A percentile compares a stretch with the other conserved stretches of the same genome.
Conservation (phyloP, 345 rosid species). For the Murraya paniculata region DNA sequence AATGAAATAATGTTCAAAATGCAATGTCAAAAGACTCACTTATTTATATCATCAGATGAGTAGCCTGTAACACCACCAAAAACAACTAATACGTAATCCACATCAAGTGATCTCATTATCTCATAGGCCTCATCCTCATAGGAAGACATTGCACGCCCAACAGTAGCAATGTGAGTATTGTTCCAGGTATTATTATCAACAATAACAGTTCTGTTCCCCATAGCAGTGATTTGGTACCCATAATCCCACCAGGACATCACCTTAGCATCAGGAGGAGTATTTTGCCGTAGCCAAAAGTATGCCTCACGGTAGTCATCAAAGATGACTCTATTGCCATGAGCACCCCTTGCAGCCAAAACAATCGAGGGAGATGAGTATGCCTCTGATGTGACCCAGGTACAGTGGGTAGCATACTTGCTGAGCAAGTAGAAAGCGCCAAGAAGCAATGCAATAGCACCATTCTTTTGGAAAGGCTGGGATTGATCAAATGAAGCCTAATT, state of each 20-base stretch:
- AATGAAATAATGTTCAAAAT: background rate
- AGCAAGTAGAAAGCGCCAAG: slow-evolving; percentile 88
- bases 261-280: slow-evolving; percentile 95
- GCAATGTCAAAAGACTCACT: slow-evolving; percentile 45
- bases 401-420: slow-evolving; percentile 81
- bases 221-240: slow-evolving; percentile 98
- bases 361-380: slow-evolving; percentile 99
- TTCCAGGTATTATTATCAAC: slow-evolving; percentile 99
- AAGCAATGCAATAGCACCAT: slow-evolving; percentile 86
- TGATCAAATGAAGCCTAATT: slow-evolving; percentile 77
- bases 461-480: slow-evolving; percentile 90
- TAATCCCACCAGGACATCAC: slow-evolving; percentile 99
- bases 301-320: slow-evolving; percentile 99
- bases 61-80: slow-evolving; percentile 99
- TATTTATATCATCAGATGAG: slow-evolving; percentile 99
- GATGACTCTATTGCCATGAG: slow-evolving; percentile 89
- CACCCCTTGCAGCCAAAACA: slow-evolving; percentile 98
- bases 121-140: slow-evolving; percentile 94
- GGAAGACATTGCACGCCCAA: slow-evolving; percentile 99
- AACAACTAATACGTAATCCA: slow-evolving; percentile 90
- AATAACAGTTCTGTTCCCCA: slow-evolving; percentile 99
- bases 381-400: slow-evolving; percentile 99
- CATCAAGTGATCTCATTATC: slow-evolving; percentile 95
- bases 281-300: slow-evolving; percentile 96
- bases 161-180: slow-evolving; percentile 99